phyloP scores from a whole-genome alignment of 1,284 basidiomycete species.

The Peniophora sp. region DNA sequence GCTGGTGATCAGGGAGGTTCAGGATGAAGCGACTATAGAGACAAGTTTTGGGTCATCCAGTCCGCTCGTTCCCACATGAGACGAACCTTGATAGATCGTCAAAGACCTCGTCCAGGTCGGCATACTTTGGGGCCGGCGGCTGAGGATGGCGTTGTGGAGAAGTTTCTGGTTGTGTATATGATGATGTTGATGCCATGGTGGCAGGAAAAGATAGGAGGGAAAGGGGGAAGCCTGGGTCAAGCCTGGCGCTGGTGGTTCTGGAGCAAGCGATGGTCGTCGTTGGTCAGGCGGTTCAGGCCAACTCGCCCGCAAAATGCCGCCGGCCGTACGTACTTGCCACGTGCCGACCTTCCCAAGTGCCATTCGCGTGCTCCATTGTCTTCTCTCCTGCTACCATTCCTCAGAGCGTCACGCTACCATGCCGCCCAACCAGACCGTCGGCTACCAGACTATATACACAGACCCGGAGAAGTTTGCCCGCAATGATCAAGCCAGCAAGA shows the following conservation, averaged over 20 bases:
- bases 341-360: neutral
- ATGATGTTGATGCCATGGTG: conserved; percentile 44
- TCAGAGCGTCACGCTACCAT: too few species aligned
- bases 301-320: conserved; percentile 3
- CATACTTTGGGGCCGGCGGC: conserved; percentile 40
- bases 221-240: conserved; percentile 24
- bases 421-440: too few species aligned
- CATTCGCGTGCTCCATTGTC: neutral
- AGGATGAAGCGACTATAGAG: conserved; percentile 85
- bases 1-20: conserved; percentile 92
- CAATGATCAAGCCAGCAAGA: conserved; percentile 10
- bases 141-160: conserved; percentile 36
- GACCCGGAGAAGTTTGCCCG: too few species aligned
- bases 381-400: neutral
- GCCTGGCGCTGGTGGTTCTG: too few species aligned
- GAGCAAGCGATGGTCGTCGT: too few species aligned
- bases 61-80: conserved; percentile 3
- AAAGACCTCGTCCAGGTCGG: conserved; percentile 71
- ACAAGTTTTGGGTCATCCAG: conserved; percentile 8
- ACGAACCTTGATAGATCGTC: conserved; percentile 83
- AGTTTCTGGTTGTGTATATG: conserved; percentile 71
- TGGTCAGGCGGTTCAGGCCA: neutral
- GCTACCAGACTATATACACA: too few species aligned
- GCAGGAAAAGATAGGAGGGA: conserved; percentile 18
- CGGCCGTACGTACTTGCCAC: neutral